These are phyloP conservation scores for Yamadazyma membranifaciens DNA, from an alignment of 1,139 yeast genomes.

Conservation along the genomic window DNA sequence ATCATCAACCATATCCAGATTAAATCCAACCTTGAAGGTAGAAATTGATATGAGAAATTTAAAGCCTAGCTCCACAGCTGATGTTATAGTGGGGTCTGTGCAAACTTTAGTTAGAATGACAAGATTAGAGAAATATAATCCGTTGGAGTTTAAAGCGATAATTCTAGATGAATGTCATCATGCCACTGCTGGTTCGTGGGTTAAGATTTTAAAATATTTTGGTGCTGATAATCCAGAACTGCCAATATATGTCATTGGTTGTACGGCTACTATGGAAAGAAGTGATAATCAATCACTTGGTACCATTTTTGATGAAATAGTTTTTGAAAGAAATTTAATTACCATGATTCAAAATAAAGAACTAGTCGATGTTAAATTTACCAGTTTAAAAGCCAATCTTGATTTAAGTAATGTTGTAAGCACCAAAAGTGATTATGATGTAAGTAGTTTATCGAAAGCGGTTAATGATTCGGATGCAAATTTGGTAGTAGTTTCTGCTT, in stretches of 20 bases:
- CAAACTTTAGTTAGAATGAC: conserved; percentile 54
- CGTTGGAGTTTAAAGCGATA: conserved; percentile 62
- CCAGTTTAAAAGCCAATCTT: conserved; percentile 49
- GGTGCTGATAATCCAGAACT: conserved; percentile 44
- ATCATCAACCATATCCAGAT: conserved; percentile 41
- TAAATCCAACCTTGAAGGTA: conserved; percentile 53
- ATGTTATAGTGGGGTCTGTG: conserved; percentile 77
- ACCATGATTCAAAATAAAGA: conserved; percentile 70
- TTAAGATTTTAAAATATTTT: conserved; percentile 57
- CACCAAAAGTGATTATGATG: conserved; percentile 53
- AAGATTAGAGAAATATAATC: conserved; percentile 56
- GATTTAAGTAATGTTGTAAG: conserved; percentile 33
- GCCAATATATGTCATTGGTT: conserved; percentile 66
- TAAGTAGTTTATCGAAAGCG: conserved; percentile 48
- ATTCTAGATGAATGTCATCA: conserved; percentile 95
- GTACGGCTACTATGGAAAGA: conserved; percentile 78
- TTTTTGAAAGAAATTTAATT: conserved; percentile 63
- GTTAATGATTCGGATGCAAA: conserved; percentile 57
- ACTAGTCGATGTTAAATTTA: conserved; percentile 67
- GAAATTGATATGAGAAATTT: conserved; percentile 71
- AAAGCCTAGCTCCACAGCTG: conserved; percentile 43
- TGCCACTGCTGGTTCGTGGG: conserved; percentile 73
- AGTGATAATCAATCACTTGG: conserved; percentile 64
- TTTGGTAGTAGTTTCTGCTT: conserved; percentile 57
- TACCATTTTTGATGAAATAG: conserved; percentile 68